Percentiles rank a stretch among this genome's conserved stretches.
Conservation (phyloP, 345 rosid genomes). For the Moringa oleifera region DNA sequence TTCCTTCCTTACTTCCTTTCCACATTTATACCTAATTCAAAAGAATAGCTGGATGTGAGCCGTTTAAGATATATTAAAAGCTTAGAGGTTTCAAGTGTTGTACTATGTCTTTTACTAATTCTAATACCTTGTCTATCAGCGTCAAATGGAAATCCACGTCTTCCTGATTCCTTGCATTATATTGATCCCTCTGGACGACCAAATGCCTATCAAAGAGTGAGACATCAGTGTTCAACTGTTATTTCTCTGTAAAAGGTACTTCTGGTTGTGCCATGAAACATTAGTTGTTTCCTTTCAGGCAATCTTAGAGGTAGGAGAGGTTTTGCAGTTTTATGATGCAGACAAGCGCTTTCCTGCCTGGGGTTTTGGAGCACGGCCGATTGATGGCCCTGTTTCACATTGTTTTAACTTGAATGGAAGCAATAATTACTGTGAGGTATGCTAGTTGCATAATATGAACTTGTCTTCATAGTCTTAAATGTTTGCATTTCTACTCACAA, state of each 20-base stretch:
- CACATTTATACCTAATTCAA: too few species aligned
- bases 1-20: background rate
- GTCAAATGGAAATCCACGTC: slow-evolving; percentile 92
- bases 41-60: background rate
- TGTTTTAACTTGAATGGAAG: slow-evolving; percentile 95
- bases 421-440: slow-evolving; percentile 72
- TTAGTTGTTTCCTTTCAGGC: slow-evolving; percentile 41
- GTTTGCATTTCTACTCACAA: background rate
- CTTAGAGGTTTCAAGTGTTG: background rate
- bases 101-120: slow-evolving; percentile 11
- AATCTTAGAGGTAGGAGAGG: slow-evolving; percentile 80
- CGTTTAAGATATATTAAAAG: background rate
- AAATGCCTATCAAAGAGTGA: slow-evolving; percentile 75
- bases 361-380: slow-evolving; percentile 99
- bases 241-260: background rate
- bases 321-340: slow-evolving; percentile 78
- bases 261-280: background rate
- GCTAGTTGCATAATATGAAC: background rate
- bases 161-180: slow-evolving; percentile 83
- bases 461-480: slow-evolving; percentile 1
- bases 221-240: slow-evolving; percentile 8
- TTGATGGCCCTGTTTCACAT: slow-evolving; percentile 93
- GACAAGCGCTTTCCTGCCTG: slow-evolving; percentile 87
- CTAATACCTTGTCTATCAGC: slow-evolving; percentile 39
- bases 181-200: slow-evolving; percentile 63